phyloP scores from a whole-genome alignment of 768 basidiomycete species.

The Lyophyllum shimeji region DNA sequence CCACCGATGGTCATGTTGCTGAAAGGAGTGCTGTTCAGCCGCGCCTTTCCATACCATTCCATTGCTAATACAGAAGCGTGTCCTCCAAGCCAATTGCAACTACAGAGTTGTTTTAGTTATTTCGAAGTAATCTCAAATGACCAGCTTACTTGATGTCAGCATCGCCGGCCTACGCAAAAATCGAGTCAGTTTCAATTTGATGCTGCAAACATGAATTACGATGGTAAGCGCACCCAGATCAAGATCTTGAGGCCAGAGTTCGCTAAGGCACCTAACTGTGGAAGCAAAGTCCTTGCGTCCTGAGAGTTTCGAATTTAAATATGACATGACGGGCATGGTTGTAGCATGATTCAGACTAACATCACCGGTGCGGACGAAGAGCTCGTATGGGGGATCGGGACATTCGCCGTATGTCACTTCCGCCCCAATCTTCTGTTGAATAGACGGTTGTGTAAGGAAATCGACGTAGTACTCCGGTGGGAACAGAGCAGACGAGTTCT shows the following conservation, averaged over 20 bases:
- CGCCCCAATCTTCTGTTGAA: slow-evolving; percentile 56
- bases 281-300: slow-evolving; percentile 57
- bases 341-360: slow-evolving; percentile 29
- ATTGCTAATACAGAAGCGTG: slow-evolving; percentile 43
- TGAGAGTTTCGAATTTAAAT: slow-evolving; percentile 13
- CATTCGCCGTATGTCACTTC: slow-evolving; percentile 49
- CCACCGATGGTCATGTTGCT: slow-evolving; percentile 59
- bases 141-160: slow-evolving; percentile 48
- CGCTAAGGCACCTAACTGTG: slow-evolving; percentile 46
- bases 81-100: slow-evolving; percentile 49
- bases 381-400: slow-evolving; percentile 34
- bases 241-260: slow-evolving; percentile 42
- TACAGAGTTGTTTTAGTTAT: slow-evolving; percentile 12
- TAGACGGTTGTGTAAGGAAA: slow-evolving; percentile 36
- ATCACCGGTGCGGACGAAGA: slow-evolving; percentile 56
- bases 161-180: slow-evolving; percentile 38
- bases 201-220: not conserved
- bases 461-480: slow-evolving; percentile 57
- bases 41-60: slow-evolving; percentile 45
- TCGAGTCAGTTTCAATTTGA: slow-evolving; percentile 16
- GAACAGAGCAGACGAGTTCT: slow-evolving; percentile 51
- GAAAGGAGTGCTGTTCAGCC: slow-evolving; percentile 35
- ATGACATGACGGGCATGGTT: not conserved
- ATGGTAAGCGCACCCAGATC: slow-evolving; percentile 40
- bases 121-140: not conserved